Evolutionary conservation across 1,284 basidiomycete genomes (phyloP), one percentile per base, ranked within the genome.

Genomic region (Malassezia furfur): DNA sequence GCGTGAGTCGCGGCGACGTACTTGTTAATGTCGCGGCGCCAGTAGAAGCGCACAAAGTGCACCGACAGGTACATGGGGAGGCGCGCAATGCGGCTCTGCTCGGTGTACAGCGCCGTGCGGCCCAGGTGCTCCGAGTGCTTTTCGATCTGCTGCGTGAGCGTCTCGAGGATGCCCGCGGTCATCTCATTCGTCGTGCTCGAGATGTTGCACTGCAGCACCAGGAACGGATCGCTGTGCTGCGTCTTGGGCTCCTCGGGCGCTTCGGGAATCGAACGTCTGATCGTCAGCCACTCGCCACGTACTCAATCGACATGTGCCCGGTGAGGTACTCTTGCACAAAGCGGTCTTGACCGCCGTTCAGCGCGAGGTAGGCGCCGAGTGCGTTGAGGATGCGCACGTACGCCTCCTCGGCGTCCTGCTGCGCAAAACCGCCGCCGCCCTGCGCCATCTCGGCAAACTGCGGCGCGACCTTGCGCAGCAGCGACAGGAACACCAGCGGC

Each of bases 361-460:
- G 38, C 2, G 46, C 17, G 4, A 44, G 53, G 40, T 15, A 50
- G 12, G 19, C 43, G 52, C 32, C 47, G 19, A 96, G 78, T 0
- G 85, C 82, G 51, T 85, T 84, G n/a, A 91, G 78, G 60, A 96
- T 83, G 54, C 86, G 83, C 2, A 82, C 83, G 81, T 88, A 96
- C 59, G 88, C 94, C 76, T 98, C 93, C 72, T 96, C 93, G 12
- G 93, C 93, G 72, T 98, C 93, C 53, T 96, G 93, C 76, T 96
- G 93, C 2, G 91, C 85, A 67, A 84, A 93, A 19, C 64, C 60
- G 6, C 80, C 80, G 22, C 43, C 43, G 14, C 61, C 60, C 19
- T 67, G 62, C 0, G 59, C 52, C 78, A 80, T 75, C 74, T 98
- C 91, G 5, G 85, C 87, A 68, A 98, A 98, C 75, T 96, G 94